Evolutionary conservation across 371 early-diverging fungal genomes (phyloP).

Genomic region (Synchytrium microbalum): DNA sequence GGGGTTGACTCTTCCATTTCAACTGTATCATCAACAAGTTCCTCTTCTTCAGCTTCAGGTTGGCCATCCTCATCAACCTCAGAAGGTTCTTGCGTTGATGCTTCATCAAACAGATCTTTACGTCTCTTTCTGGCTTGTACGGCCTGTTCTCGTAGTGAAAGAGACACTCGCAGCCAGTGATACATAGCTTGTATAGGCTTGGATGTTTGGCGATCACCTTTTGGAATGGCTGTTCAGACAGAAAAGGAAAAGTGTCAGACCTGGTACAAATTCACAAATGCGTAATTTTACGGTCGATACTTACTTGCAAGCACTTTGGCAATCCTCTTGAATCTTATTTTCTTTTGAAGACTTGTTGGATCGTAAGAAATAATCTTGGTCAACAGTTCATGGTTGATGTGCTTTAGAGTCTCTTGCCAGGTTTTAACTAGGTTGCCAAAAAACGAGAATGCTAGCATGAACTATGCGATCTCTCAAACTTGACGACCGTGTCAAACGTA

Average conservation of each 20-base stretch:
- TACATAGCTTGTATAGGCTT: conserved; percentile 38
- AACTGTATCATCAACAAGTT: conserved; percentile 12
- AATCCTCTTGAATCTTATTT: conserved; percentile 35
- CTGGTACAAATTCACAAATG: conserved; percentile 6
- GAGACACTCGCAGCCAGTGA: conserved; percentile 42
- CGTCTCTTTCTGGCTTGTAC: conserved; percentile 33
- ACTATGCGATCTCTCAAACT: too few species aligned
- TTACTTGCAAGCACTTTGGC: conserved; percentile 37
- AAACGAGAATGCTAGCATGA: too few species aligned
- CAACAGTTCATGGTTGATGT: conserved; percentile 35
- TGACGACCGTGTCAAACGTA: too few species aligned
- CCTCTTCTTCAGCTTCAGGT: conserved; percentile 11
- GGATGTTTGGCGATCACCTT: conserved; percentile 33
- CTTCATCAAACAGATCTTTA: conserved; percentile 24
- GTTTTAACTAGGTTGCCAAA: neutral
- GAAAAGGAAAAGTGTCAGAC: neutral
- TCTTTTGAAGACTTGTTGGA: conserved; percentile 44
- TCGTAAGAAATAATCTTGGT: conserved; percentile 42
- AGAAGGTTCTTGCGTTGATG: neutral
- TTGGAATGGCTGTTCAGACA: conserved; percentile 16
- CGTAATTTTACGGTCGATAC: conserved; percentile 1
- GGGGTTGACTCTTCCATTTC: too few species aligned
- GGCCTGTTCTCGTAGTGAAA: conserved; percentile 35
- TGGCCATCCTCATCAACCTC: conserved; percentile 15
- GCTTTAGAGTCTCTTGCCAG: conserved; percentile 11